These are phyloP conservation scores for Cordyceps cicadae DNA, from an alignment of 2,329 filamentous ascomycete genomes.

Conservation along the genomic window DNA sequence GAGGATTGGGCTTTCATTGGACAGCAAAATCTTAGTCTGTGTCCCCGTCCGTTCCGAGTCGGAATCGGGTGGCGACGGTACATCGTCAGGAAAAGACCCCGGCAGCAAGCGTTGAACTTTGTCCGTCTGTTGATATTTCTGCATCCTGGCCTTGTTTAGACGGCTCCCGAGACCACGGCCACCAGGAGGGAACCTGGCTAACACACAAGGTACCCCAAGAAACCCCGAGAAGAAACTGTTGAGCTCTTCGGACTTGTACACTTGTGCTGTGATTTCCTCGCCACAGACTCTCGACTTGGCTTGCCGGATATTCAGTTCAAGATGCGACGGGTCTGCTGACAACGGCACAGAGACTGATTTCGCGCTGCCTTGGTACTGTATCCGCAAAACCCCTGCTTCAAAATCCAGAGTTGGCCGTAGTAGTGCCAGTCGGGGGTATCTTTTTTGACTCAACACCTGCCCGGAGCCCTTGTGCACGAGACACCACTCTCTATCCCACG, in stretches of 20 bases:
- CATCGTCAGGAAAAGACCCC: constrained; percentile 41
- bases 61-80: constrained; percentile 50
- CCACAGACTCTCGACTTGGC: constrained; percentile 69
- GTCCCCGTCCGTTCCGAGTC: constrained; percentile 35
- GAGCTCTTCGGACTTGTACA: constrained; percentile 58
- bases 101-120: constrained; percentile 30
- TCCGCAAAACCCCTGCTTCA: constrained; percentile 51
- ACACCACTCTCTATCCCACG: constrained; percentile 97
- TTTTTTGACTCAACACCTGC: constrained; percentile 79
- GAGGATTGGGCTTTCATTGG: constrained; percentile 91
- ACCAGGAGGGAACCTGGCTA: constrained; percentile 74
- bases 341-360: constrained; percentile 47
- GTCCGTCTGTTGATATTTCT: constrained; percentile 41
- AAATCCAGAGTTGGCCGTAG: constrained; percentile 70
- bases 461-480: constrained; percentile 80
- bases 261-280: constrained; percentile 62
- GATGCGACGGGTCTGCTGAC: constrained; percentile 56
- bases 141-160: constrained; percentile 63
- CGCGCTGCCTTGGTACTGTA: constrained; percentile 40
- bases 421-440: constrained; percentile 79
- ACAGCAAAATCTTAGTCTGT: constrained; percentile 58
- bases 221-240: constrained; percentile 69
- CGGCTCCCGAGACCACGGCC: constrained; percentile 51
- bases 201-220: constrained; percentile 69
- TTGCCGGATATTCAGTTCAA: constrained; percentile 33